A percentile compares a stretch with the other conserved stretches of the same genome.
Conservation (phyloP, 805 yeast genomes). For the Wilhelminamyces savonicus region DNA sequence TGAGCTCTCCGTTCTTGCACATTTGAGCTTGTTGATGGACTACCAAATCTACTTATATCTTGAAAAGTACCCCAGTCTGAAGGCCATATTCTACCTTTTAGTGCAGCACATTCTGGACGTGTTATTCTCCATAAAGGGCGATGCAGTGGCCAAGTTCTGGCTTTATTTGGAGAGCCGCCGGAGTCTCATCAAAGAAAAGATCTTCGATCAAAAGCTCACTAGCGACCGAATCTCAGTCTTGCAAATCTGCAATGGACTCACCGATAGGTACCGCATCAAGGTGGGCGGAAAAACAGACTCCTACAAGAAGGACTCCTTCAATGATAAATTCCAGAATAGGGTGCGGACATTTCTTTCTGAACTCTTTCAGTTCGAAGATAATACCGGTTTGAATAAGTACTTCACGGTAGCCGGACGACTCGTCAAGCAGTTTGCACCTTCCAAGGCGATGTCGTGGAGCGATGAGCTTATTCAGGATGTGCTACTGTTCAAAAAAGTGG, state of each 20-base stretch:
- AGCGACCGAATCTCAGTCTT: conserved; percentile 33
- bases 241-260: conserved; percentile 32
- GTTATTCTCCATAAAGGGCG: conserved; percentile 15
- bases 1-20: no score
- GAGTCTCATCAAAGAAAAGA: conserved; percentile 11
- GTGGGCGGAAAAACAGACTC: conserved; percentile 19
- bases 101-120: conserved; percentile 17
- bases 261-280: conserved; percentile 22
- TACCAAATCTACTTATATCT: conserved; percentile 14
- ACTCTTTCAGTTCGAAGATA: conserved; percentile 33
- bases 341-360: conserved; percentile 28
- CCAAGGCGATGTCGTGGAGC: conserved; percentile 11
- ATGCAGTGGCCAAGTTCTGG: conserved; percentile 26
- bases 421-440: conserved; percentile 15
- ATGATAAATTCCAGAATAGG: conserved; percentile 30
- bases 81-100: conserved; percentile 19
- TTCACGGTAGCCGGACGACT: conserved; percentile 24
- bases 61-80: conserved; percentile 8
- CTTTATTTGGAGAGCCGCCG: conserved; percentile 28
- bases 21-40: conserved; percentile 23
- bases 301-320: conserved; percentile 31
- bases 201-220: conserved; percentile 22
- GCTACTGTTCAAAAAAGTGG: conserved; percentile 19
- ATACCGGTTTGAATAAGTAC: conserved; percentile 39
- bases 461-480: conserved; percentile 28